Conservation (phyloP, 2,329 filamentous ascomycete species). For the Colletotrichum sp. region DNA sequence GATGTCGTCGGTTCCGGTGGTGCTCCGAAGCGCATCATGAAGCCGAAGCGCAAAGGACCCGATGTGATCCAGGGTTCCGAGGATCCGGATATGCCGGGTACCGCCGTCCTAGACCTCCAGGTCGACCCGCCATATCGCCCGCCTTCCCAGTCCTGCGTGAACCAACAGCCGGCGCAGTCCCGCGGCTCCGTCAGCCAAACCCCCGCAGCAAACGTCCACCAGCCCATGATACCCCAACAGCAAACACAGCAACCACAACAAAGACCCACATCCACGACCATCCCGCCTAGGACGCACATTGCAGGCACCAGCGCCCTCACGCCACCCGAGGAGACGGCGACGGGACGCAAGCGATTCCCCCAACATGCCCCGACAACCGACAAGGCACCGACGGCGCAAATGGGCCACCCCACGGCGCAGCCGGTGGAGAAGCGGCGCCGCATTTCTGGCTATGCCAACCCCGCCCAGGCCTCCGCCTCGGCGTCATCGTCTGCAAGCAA, state of each 20-base stretch:
- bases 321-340: conserved; percentile 57
- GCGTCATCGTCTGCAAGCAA: conserved; percentile 26
- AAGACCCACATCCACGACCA: conserved; percentile 36
- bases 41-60: conserved; percentile 53
- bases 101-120: conserved; percentile 50
- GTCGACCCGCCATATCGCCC: conserved; percentile 34
- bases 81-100: conserved; percentile 54
- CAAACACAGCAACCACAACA: conserved; percentile 25
- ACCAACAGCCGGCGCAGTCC: conserved; percentile 25
- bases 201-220: conserved; percentile 25
- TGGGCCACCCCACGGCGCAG: conserved; percentile 14
- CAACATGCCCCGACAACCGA: conserved; percentile 20
- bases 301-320: conserved; percentile 53
- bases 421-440: conserved; percentile 38
- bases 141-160: conserved; percentile 21
- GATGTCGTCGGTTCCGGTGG: conserved; percentile 66
- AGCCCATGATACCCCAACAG: conserved; percentile 27
- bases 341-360: conserved; percentile 47
- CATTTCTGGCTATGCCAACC: conserved; percentile 30
- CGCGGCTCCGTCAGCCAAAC: conserved; percentile 33
- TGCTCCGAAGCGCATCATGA: conserved; percentile 64
- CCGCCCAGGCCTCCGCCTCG: not conserved
- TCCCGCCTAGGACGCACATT: conserved; percentile 44
- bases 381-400: conserved; percentile 17
- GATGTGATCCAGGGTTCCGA: conserved; percentile 49